Base-by-base conservation (phyloP, 495 filamentous ascomycete species). In the Talaromyces ruber region DNA sequence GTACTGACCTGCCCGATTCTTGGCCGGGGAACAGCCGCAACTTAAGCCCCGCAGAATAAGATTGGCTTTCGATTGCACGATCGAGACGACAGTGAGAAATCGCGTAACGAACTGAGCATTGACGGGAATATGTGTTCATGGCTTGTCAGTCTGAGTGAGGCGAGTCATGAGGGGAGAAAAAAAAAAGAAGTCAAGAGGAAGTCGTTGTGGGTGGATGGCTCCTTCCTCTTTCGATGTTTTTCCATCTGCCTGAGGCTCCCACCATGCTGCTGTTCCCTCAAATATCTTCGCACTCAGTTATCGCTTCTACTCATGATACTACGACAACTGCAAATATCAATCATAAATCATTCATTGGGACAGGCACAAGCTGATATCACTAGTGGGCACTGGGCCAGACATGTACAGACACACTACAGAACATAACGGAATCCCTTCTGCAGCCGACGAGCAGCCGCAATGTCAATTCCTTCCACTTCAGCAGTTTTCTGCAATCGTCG, bases 401-500 rank as follows among this genome's bases (percentile, higher is more conserved):
- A 16, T 4, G 21, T 9, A 47, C 18, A 21, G n/a, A 22, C 18
- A 21, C 16, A 47, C 9, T 21, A 47, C 18, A 47, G 43, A 47
- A 47, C 70, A 70, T 76, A 83, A 34, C 79, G 72, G 70, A 78
- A 82, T 28, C 79, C 78, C 70, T 78, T 78, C 63, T 81, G 77
- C 65, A 76, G 63, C 59, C 68, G 68, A 16, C 80, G 66, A 32
- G 79, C 79, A 6, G 72, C 71, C 0, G 71, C 75, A 64, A 82
- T 60, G 58, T 80, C 78, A 63, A 80, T 78, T 0, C 75, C 79
- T 64, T 83, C 79, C 28, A 75, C 57, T 32, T 78, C 78, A 6
- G 79, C 80, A 16, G 79, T 79, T 53, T 70, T 67, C 68, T 79
- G 69, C 69, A 83, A 62, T 47, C 71, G 67, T 61, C 65, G 65